These are phyloP conservation scores for Malus asiatica DNA, from an alignment of 306 rosid species.

Conservation along the genomic window DNA sequence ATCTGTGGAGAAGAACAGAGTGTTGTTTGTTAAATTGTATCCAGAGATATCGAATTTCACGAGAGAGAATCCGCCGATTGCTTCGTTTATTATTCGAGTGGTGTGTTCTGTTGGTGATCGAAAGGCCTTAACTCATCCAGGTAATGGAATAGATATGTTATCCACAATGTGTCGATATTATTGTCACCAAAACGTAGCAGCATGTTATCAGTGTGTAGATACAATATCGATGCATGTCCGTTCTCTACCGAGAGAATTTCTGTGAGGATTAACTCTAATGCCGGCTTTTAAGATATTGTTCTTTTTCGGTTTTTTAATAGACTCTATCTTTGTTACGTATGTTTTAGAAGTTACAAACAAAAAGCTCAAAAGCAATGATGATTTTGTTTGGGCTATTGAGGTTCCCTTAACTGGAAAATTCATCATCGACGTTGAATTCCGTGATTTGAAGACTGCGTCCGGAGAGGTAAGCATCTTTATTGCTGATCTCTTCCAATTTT, in stretches of 20 bases:
- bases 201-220: not conserved
- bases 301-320: not conserved
- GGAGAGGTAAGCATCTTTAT: constrained; percentile 39
- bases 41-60: constrained; percentile 83
- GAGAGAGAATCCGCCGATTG: constrained; percentile 87
- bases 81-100: constrained; percentile 69
- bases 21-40: constrained; percentile 63
- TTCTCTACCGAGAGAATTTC: not conserved
- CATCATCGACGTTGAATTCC: constrained; percentile 91
- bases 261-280: not conserved
- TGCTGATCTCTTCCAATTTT: not conserved
- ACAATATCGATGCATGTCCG: not conserved
- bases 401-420: constrained; percentile 89
- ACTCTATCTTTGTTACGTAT: not conserved
- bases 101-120: constrained; percentile 79
- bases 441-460: constrained; percentile 74
- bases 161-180: not conserved
- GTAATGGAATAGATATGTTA: constrained; percentile 20
- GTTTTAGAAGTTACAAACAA: constrained; percentile 66
- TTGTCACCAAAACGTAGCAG: not conserved
- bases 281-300: too few species aligned
- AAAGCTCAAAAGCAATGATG: constrained; percentile 72
- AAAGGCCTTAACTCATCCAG: constrained; percentile 72
- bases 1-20: constrained; percentile 82
- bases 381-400: constrained; percentile 89